Evolutionary conservation across 2,329 filamentous ascomycete genomes (phyloP).

Genomic region (Anthostomella pinea): DNA sequence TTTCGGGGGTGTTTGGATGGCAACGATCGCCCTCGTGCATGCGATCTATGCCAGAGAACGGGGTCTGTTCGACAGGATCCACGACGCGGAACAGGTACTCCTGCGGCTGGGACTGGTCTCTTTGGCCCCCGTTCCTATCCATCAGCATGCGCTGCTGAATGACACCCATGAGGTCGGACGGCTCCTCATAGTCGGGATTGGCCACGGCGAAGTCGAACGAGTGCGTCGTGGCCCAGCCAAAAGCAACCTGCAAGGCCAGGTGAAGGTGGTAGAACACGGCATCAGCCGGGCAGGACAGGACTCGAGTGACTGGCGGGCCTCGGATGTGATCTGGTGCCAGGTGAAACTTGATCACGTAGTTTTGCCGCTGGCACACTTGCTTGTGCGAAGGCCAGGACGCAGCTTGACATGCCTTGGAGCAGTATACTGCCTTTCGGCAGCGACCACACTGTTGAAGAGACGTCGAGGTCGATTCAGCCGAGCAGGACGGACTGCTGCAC

Average conservation of each 20-base stretch:
- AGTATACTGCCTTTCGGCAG: slow-evolving; percentile 3
- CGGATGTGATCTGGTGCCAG: slow-evolving; percentile 13
- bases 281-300: slow-evolving; percentile 20
- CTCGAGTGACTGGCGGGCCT: slow-evolving; percentile 16
- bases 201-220: slow-evolving; percentile 17
- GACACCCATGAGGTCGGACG: background rate
- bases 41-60: slow-evolving; percentile 8
- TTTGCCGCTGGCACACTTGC: slow-evolving; percentile 12
- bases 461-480: no score
- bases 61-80: slow-evolving; percentile 7
- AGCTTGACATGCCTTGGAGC: slow-evolving; percentile 5
- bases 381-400: slow-evolving; percentile 18
- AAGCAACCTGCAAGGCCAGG: slow-evolving; percentile 17
- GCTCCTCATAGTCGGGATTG: slow-evolving; percentile 8
- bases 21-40: slow-evolving; percentile 12
- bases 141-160: background rate
- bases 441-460: slow-evolving; percentile 1
- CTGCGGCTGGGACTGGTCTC: background rate
- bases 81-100: slow-evolving; percentile 12
- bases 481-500: no score
- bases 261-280: no score
- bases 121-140: background rate
- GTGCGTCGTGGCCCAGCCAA: slow-evolving; percentile 16
- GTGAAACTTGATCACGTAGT: slow-evolving; percentile 21
- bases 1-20: slow-evolving; percentile 14